Evolutionary conservation across 169 alveolate species (phyloP), one percentile per base, ranked within the genome.

Genomic region (Neospora caninum): DNA sequence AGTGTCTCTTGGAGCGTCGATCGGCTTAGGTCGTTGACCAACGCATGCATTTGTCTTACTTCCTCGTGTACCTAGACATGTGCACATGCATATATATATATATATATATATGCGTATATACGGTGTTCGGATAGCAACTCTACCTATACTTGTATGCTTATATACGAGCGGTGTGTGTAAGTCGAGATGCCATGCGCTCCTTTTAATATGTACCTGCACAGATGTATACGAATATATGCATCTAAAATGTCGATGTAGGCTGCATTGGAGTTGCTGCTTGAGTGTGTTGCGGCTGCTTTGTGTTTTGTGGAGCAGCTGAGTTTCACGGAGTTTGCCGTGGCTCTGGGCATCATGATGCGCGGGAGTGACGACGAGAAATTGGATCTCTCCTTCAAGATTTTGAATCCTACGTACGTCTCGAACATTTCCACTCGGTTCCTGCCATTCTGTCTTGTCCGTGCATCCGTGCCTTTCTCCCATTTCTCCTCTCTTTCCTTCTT

Each of bases 331-430:
- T 95, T 92, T 49, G 93, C 95, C 58, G 86, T 86, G 7, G 93
- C 95, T 29, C 88, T 95, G 89, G 96, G 96, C 80, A 39, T 92
- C 69, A 95, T 95, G 96, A 92, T 95, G 94, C 83, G 95, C 42
- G 96, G 96, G 27, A 91, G 80, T 42, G 95, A 93, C 69, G 95
- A 95, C 92, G 92, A 95, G 91, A 93, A 93, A 91, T 88, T 95
- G 70, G 86, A 92, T 38, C 83, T 95, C 69, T 80, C 95, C 41
- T 95, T 95, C 95, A 67, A 91, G 31, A 95, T 95, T 38, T 73
- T 95, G 84, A 88, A 91, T 36, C 92, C 96, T 58, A 80, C 95
- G 93, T 82, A 45, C 67, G 93, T 67, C 64, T 49, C 22, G 13
- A 49, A 4, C 13, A 7, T 4, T 49, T 4, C 4, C 58, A 7